Base-by-base conservation (phyloP, 257 asterid genomes). In the Nicotiana benthamiana region DNA sequence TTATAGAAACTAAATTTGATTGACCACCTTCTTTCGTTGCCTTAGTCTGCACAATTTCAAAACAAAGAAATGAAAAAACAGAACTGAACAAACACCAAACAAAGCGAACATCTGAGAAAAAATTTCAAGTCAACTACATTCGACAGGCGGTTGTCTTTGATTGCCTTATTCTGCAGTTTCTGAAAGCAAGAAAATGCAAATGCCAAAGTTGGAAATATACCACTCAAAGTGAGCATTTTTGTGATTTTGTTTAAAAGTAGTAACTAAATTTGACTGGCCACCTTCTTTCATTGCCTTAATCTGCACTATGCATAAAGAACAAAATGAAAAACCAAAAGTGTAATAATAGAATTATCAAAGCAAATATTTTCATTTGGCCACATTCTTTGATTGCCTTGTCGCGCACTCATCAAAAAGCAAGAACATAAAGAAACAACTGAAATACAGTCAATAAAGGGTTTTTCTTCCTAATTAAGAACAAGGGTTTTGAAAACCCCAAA, bases 11-110 rank as follows among this genome's bases (percentile, higher is more conserved):
- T 82, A 86, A 81, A 89, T 83, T 93, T 60, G 94, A 85, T 77
- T 88, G 91, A 17, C 83, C 84, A 34, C 86, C 86, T 70, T 92
- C 97, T 86, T 90, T 94, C 22, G 81, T 78, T 75, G 86, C 88
- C 83, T 84, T 91, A 60, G 86, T 90, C 97, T 94, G 88, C 63
- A 60, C 26, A n/a, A 82, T 72, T 28, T 22, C 75, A 82, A 63
- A 78, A 74, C 57, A 7, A 82, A 60, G 10, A 17, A 80, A 26
- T 78, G 26, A 82, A 70, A 56, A 80, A 7, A 60, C 24, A 24
- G 57, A 40, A 83, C 12, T 4, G 75, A 53, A 24, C 22, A 10
- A 60, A 10, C 76, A 43, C 11, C 9, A 17, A 10, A 15, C 36
- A 24, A 60, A 18, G 1, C 27, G 17, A 51, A 57, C 13, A 46